Evolutionary conservation across 306 rosid genomes (phyloP).

Genomic region (Psophocarpus tetragonolobus): DNA sequence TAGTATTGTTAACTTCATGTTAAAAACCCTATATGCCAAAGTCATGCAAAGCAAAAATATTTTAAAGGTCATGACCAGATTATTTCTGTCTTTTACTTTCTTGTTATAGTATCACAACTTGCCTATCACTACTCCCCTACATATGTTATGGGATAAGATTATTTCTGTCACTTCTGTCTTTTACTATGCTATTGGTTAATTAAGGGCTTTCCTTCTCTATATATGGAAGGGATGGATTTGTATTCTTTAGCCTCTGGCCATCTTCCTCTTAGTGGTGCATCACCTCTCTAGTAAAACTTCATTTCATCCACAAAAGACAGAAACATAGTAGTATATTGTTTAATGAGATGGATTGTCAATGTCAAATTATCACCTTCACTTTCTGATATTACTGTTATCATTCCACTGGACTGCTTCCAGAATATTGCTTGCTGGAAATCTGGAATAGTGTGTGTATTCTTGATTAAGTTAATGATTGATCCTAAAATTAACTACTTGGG

Average conservation of each 20-base stretch:
- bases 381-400: slow-evolving; percentile 9
- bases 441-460: neutral
- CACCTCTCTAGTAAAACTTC: slow-evolving; percentile 18
- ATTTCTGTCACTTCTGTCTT: neutral
- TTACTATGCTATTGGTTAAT: neutral
- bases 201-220: neutral
- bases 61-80: neutral
- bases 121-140: neutral
- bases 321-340: neutral
- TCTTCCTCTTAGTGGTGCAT: neutral
- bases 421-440: neutral
- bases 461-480: neutral
- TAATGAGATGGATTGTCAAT: neutral
- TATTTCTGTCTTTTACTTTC: no score
- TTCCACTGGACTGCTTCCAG: neutral
- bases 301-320: neutral
- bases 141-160: neutral
- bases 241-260: slow-evolving; percentile 15
- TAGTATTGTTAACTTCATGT: neutral
- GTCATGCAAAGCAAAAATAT: neutral
- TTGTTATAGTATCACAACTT: neutral
- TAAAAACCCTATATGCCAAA: neutral
- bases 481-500: slow-evolving; percentile 30
- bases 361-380: neutral
- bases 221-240: neutral